A percentile compares a stretch with the other conserved stretches of the same genome.
These are phyloP conservation scores for Metarhizium humberi DNA, from an alignment of 2,329 filamentous ascomycete species.

Conservation along the genomic window DNA sequence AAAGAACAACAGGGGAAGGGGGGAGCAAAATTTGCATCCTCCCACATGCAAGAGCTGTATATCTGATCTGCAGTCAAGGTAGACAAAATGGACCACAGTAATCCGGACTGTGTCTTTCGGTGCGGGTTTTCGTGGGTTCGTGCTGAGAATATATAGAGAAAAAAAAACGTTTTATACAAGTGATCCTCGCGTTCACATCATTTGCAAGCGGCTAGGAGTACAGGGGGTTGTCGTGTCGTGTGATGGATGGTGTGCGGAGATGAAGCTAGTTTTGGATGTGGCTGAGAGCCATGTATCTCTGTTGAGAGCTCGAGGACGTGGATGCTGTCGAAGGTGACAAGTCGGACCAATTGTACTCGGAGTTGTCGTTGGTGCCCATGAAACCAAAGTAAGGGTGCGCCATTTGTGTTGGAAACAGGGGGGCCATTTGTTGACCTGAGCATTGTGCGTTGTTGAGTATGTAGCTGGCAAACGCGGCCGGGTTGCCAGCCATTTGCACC, in stretches of 20 bases:
- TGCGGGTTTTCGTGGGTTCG: background rate
- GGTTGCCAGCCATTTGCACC: conserved; percentile 33
- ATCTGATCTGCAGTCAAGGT: background rate
- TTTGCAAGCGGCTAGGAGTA: background rate
- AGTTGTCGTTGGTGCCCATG: conserved; percentile 22
- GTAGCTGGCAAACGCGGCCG: conserved; percentile 34
- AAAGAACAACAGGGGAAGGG: background rate
- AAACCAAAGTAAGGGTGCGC: conserved; percentile 30
- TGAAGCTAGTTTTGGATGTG: conserved; percentile 6
- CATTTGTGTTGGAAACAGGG: conserved; percentile 21
- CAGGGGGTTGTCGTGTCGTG: background rate
- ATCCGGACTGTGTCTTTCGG: background rate
- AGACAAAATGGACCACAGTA: background rate
- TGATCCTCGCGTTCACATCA: background rate
- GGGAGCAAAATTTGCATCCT: background rate
- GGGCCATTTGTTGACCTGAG: conserved; percentile 25
- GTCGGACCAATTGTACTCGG: conserved; percentile 44
- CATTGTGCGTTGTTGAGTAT: conserved; percentile 28
- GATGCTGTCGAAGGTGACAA: conserved; percentile 27
- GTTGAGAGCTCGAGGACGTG: conserved; percentile 18
- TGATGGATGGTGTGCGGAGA: background rate
- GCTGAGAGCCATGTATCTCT: conserved; percentile 14
- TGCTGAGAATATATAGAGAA: too few relatives aligned
- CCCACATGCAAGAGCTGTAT: background rate
- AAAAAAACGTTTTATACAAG: background rate